phyloP scores from a whole-genome alignment of 305 asterid genomes.

The Fraxinus baroniana region DNA sequence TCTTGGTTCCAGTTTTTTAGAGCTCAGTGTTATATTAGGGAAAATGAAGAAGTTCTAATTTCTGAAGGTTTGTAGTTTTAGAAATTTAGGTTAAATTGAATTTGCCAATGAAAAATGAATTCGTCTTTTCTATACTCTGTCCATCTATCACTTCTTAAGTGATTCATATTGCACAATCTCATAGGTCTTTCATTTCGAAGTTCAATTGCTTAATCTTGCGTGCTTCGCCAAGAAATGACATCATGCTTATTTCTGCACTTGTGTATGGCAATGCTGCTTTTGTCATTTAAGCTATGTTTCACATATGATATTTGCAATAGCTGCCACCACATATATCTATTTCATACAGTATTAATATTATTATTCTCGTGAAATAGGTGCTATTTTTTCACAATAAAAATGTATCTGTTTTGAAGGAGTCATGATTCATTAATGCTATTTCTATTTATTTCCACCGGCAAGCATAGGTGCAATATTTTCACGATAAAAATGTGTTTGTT shows the following conservation, averaged over 20 bases:
- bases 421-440: neutral
- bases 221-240: neutral
- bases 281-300: neutral
- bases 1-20: neutral
- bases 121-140: neutral
- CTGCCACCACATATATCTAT: conserved; percentile 12
- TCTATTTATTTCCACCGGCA: neutral
- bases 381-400: neutral
- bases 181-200: neutral
- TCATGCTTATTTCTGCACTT: neutral
- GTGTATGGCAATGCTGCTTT: neutral
- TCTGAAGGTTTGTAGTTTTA: neutral
- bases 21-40: conserved; percentile 7
- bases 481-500: neutral
- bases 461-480: neutral
- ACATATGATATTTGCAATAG: conserved; percentile 4
- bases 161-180: neutral
- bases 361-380: neutral
- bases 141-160: neutral
- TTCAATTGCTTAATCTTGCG: neutral
- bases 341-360: neutral
- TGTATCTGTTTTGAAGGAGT: neutral
- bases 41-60: neutral
- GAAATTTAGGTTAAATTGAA: neutral
- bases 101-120: neutral